phyloP scores from a whole-genome alignment of 1,139 yeast genomes.

The Sugiyamaella sp. region DNA sequence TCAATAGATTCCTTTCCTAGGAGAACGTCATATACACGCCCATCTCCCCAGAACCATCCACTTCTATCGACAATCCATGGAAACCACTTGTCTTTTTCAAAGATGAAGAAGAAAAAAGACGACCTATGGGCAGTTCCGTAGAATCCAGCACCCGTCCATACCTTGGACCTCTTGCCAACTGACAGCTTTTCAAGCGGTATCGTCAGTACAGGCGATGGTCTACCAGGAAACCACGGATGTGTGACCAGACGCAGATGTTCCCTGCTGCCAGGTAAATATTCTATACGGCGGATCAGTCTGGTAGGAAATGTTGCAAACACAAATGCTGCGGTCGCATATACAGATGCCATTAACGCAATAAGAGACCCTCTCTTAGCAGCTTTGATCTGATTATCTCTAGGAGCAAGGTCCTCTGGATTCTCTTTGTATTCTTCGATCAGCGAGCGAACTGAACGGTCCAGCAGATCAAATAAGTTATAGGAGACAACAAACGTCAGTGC shows the following conservation, averaged over 20 bases:
- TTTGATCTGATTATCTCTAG: conserved; percentile 44
- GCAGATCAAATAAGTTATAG: conserved; percentile 63
- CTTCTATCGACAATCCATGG: conserved; percentile 83
- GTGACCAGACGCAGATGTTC: conserved; percentile 65
- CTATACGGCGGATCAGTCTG: conserved; percentile 70
- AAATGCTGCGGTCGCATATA: conserved; percentile 47
- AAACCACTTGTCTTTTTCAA: conserved; percentile 56
- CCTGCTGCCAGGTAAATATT: conserved; percentile 64
- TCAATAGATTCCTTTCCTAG: conserved; percentile 78
- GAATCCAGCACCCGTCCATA: conserved; percentile 85
- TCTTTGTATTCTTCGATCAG: conserved; percentile 61
- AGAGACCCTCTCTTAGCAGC: conserved; percentile 48
- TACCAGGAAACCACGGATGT: conserved; percentile 74
- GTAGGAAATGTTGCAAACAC: conserved; percentile 60
- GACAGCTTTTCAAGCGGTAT: conserved; percentile 60
- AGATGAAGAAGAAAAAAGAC: conserved; percentile 71
- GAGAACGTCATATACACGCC: conserved; percentile 75
- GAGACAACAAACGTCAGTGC: conserved; percentile 69
- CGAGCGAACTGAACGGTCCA: conserved; percentile 61
- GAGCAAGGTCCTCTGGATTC: conserved; percentile 50
- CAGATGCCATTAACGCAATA: conserved; percentile 48
- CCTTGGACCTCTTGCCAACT: conserved; percentile 64
- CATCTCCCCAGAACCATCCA: conserved; percentile 93
- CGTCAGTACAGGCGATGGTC: conserved; percentile 74
- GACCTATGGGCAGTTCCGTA: conserved; percentile 81